Evolutionary conservation across 495 filamentous ascomycete genomes (phyloP).

Genomic region (Daldinia bambusicola): DNA sequence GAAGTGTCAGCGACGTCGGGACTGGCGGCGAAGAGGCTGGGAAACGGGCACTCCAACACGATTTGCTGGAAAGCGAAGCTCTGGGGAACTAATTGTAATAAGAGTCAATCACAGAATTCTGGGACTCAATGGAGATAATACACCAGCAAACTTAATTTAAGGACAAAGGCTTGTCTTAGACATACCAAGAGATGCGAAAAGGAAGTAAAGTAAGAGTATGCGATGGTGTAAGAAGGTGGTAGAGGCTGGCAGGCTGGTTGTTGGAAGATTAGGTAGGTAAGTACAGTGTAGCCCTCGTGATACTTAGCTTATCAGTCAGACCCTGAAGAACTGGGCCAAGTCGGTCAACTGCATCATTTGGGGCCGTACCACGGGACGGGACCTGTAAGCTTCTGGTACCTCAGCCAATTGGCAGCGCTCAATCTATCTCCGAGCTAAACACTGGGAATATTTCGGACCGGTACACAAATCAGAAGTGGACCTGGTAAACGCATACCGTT

Average conservation of each 20-base stretch:
- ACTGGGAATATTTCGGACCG: not conserved
- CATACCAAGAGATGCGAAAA: constrained; percentile 27
- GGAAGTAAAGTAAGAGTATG: constrained; percentile 4
- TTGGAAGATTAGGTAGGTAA: not conserved
- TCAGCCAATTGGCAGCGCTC: constrained; percentile 30
- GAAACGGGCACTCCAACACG: constrained; percentile 11
- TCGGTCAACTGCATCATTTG: constrained; percentile 42
- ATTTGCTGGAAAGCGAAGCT: constrained; percentile 11
- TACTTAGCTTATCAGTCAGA: constrained; percentile 38
- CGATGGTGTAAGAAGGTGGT: constrained; percentile 5
- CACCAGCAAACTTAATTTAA: not conserved
- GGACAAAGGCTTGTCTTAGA: constrained; percentile 12
- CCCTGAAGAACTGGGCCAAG: constrained; percentile 38
- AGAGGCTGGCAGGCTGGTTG: not conserved
- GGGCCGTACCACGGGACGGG: constrained; percentile 29
- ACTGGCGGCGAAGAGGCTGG: constrained; percentile 1
- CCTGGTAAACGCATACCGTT: not conserved
- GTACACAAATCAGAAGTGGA: not conserved
- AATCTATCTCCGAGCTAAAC: constrained; percentile 24
- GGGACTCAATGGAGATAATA: not conserved
- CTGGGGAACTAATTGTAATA: constrained; percentile 15
- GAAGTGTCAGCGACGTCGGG: constrained; percentile 21
- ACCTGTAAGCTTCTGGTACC: constrained; percentile 10
- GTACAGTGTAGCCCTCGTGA: constrained; percentile 29
- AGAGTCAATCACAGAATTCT: constrained; percentile 25